Base-by-base conservation (phyloP, 192 early-diverging fungal genomes). In the Linnemannia exigua region DNA sequence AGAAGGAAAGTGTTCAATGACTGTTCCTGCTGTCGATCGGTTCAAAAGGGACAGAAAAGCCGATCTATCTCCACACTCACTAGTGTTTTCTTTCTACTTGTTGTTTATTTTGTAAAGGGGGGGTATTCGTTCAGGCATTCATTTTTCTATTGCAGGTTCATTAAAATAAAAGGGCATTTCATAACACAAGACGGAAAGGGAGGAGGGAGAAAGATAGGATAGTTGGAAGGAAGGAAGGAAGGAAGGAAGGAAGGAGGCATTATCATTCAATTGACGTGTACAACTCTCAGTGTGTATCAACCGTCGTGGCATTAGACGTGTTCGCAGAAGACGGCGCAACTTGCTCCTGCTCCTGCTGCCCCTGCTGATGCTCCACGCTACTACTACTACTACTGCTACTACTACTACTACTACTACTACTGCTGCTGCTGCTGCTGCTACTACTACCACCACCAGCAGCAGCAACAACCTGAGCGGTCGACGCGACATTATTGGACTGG, bases 401-500 rank as follows among this genome's bases (percentile, higher is more conserved):
- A 25, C 35, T 63, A 48, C 46, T 78, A 38, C 51, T 51, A n/a
- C 36, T 61, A 47, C 48, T 75, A 36, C 70, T 72, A 16, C 16
- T 44, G 38, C 48, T 58, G 69, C 58, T 68, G 33, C 7, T 79
- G 63, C 3, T 22, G 47, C 61, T 38, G 52, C n/a, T 35, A 36
- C 68, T 36, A 67, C 28, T 35, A 11, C 17, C 48, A 54, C 20
- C 35, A 52, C 25, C 6, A 46, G 14, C 76, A 3, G 50, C 3
- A 58, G 14, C 76, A 9, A 51, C 50, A 37, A 48, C 48, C 31
- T 67, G 66, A 1, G 58, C 58, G 25, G 72, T 71, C 31, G 75
- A 75, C 28, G 58, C 19, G 37, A 87, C 50, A 44, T 77, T 77
- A 67, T 67, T 79, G 68, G 79, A 85, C 63, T 91, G 90, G 33